A percentile compares a stretch with the other conserved stretches of the same genome.
phyloP scores from a whole-genome alignment of 768 basidiomycete species.

The Russula griseocarnosa region DNA sequence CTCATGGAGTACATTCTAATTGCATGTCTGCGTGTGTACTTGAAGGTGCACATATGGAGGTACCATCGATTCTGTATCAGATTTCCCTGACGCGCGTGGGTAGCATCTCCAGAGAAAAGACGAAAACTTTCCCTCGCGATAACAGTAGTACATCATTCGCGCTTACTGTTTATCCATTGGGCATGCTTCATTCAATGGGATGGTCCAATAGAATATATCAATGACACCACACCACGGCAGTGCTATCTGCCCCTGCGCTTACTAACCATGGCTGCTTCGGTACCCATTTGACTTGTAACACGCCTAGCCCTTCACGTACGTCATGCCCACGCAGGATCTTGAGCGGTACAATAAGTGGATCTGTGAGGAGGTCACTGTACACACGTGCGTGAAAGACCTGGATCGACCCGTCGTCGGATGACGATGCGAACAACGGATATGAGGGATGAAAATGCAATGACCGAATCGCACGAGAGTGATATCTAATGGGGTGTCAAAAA shows the following conservation, averaged over 20 bases:
- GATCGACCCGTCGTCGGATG: constrained; percentile 95
- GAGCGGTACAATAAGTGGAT: constrained; percentile 94
- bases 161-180: constrained; percentile 2
- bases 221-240: constrained; percentile 84
- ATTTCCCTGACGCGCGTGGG: constrained; percentile 36
- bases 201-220: constrained; percentile 33
- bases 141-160: constrained; percentile 9
- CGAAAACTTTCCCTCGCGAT: neutral
- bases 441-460: constrained; percentile 90
- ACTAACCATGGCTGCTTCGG: constrained; percentile 88
- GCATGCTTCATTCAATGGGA: neutral
- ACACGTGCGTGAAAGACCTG: constrained; percentile 96
- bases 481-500: constrained; percentile 47
- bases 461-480: constrained; percentile 91
- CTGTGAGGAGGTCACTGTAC: constrained; percentile 92
- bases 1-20: neutral
- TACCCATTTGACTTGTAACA: constrained; percentile 88
- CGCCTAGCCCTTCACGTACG: constrained; percentile 81
- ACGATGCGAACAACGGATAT: constrained; percentile 93
- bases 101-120: constrained; percentile 29
- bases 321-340: constrained; percentile 94
- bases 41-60: constrained; percentile 15
- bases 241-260: constrained; percentile 90
- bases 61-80: constrained; percentile 14
- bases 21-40: neutral